Evolutionary conservation across 805 yeast species (phyloP).

Genomic region (Zygoascus tannicola): DNA sequence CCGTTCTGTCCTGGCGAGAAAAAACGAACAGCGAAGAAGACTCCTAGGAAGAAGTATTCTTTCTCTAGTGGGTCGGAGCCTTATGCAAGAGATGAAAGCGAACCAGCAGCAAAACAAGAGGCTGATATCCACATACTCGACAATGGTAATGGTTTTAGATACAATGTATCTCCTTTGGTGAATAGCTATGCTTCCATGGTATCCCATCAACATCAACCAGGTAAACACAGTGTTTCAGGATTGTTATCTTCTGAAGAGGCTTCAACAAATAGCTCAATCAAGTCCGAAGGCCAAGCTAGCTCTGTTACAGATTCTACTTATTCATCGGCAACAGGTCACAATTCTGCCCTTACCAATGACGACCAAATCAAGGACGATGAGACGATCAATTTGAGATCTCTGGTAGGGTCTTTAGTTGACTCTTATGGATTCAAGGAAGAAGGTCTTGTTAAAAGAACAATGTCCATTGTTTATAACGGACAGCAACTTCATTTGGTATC

Average conservation of each 20-base stretch:
- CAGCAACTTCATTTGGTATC: conserved; percentile 53
- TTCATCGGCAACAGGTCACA: conserved; percentile 10
- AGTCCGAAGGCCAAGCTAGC: neutral
- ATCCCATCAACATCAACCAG: neutral
- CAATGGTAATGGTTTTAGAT: neutral
- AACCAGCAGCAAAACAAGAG: neutral
- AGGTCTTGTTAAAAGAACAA: conserved; percentile 77
- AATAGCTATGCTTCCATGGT: neutral
- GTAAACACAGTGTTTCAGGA: neutral
- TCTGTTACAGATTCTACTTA: neutral
- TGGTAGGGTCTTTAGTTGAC: conserved; percentile 50
- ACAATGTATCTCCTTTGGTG: neutral
- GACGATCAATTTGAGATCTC: conserved; percentile 29
- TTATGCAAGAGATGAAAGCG: neutral
- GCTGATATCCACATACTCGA: neutral
- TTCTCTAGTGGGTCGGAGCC: neutral
- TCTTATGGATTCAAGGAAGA: conserved; percentile 56
- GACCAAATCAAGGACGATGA: conserved; percentile 5
- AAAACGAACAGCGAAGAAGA: conserved; percentile 22
- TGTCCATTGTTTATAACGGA: conserved; percentile 49
- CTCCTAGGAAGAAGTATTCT: conserved; percentile 7
- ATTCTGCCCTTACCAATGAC: conserved; percentile 1
- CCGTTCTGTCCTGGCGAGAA: conserved; percentile 38
- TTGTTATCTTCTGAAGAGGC: neutral
- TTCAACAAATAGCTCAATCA: neutral